These are phyloP conservation scores for Wolfiporia cocos DNA, from an alignment of 1,284 basidiomycete genomes.

Conservation along the genomic window DNA sequence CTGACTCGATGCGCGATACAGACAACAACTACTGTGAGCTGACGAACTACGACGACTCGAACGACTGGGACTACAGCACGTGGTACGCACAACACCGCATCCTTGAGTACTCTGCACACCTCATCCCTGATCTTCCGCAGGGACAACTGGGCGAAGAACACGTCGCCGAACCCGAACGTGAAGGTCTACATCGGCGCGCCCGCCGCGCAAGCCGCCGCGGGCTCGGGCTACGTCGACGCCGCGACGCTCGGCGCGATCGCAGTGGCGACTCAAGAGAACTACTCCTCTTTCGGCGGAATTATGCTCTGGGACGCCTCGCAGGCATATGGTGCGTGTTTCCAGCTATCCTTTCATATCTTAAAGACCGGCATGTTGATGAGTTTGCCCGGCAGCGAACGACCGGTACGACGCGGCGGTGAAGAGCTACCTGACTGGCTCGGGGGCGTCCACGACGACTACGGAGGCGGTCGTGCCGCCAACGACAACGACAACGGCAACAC, in stretches of 20 bases:
- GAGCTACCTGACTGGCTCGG: conserved; percentile 35
- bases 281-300: conserved; percentile 61
- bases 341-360: too few species aligned
- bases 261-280: conserved; percentile 37
- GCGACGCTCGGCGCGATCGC: conserved; percentile 40
- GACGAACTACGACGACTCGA: conserved; percentile 33
- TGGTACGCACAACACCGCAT: too few species aligned
- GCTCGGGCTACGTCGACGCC: conserved; percentile 45
- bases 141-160: conserved; percentile 59
- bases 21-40: conserved; percentile 59
- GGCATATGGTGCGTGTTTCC: conserved; percentile 39
- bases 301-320: conserved; percentile 67
- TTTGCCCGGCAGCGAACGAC: conserved; percentile 40
- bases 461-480: conserved; percentile 12
- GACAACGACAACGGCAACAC: conserved; percentile 17
- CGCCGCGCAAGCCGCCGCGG: conserved; percentile 41
- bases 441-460: conserved; percentile 17
- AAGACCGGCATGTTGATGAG: too few species aligned
- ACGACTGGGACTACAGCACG: conserved; percentile 42
- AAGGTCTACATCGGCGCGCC: conserved; percentile 63
- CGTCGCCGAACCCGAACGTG: conserved; percentile 49
- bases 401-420: conserved; percentile 49
- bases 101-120: too few species aligned
- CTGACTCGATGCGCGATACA: too few species aligned
- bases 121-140: too few species aligned